A percentile compares a stretch with the other conserved stretches of the same genome.
phyloP scores from a whole-genome alignment of 2,329 filamentous ascomycete species.

The Aureobasidium uvarum region DNA sequence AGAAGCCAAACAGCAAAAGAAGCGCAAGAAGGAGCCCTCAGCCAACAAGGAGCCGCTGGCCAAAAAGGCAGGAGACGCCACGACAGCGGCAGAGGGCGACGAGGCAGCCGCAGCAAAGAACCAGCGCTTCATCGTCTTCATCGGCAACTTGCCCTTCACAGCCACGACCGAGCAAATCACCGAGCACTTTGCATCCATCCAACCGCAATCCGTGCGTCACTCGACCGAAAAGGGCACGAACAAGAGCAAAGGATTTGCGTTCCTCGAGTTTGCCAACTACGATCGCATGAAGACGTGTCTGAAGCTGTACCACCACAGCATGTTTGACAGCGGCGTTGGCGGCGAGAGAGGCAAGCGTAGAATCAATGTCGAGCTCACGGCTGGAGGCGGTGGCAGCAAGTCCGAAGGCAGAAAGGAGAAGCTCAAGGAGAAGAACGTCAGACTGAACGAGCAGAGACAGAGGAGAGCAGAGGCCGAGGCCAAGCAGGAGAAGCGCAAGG shows the following conservation, averaged over 20 bases:
- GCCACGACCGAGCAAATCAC: slow-evolving; percentile 68
- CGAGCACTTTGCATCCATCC: slow-evolving; percentile 74
- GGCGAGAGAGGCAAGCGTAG: slow-evolving; percentile 60
- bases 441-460: slow-evolving; percentile 68
- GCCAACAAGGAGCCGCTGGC: slow-evolving; percentile 18
- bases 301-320: slow-evolving; percentile 83
- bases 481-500: slow-evolving; percentile 47
- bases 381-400: slow-evolving; percentile 73
- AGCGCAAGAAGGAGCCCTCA: slow-evolving; percentile 24
- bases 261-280: slow-evolving; percentile 83
- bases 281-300: slow-evolving; percentile 91
- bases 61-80: slow-evolving; percentile 22
- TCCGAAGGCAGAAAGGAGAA: slow-evolving; percentile 69
- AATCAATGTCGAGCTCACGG: slow-evolving; percentile 93
- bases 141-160: slow-evolving; percentile 85
- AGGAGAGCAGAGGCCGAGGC: slow-evolving; percentile 51
- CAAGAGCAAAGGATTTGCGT: slow-evolving; percentile 73
- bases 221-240: slow-evolving; percentile 65
- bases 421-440: slow-evolving; percentile 81
- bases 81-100: slow-evolving; percentile 26
- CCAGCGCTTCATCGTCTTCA: slow-evolving; percentile 72
- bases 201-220: slow-evolving; percentile 68
- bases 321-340: slow-evolving; percentile 57
- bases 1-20: slow-evolving; percentile 25
- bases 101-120: slow-evolving; percentile 41